These are phyloP conservation scores for Pyracantha coccinea DNA, from an alignment of 331 rosid species.

Conservation along the genomic window DNA sequence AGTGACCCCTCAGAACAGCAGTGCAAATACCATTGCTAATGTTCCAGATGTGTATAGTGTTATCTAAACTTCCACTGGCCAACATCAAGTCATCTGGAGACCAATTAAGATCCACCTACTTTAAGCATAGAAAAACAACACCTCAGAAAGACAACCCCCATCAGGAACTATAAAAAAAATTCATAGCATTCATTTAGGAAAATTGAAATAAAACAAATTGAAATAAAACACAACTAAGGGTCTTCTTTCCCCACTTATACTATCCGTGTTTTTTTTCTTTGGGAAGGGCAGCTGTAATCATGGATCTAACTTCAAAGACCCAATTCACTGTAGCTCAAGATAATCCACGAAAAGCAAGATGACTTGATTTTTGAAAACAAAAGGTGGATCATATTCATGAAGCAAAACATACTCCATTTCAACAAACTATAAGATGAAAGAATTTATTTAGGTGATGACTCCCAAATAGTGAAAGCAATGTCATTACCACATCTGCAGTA, in stretches of 20 bases:
- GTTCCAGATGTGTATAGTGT: constrained; percentile 91
- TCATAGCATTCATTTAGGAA: not conserved
- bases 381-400: not conserved
- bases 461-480: constrained; percentile 27
- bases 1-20: constrained; percentile 98
- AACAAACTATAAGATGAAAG: not conserved
- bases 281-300: not conserved
- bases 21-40: constrained; percentile 93
- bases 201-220: not conserved
- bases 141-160: constrained; percentile 47
- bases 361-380: not conserved
- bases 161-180: constrained; percentile 3
- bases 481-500: constrained; percentile 97
- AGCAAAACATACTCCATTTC: not conserved
- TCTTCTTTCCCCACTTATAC: too few species aligned
- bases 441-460: not conserved
- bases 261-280: not conserved
- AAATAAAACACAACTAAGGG: not conserved
- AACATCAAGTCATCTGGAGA: constrained; percentile 92
- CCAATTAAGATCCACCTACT: constrained; percentile 99
- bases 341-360: not conserved
- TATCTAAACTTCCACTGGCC: constrained; percentile 99
- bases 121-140: constrained; percentile 61
- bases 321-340: not conserved
- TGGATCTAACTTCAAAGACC: not conserved